These are phyloP conservation scores for Clohesyomyces aquaticus DNA, from an alignment of 495 filamentous ascomycete genomes.

Conservation along the genomic window DNA sequence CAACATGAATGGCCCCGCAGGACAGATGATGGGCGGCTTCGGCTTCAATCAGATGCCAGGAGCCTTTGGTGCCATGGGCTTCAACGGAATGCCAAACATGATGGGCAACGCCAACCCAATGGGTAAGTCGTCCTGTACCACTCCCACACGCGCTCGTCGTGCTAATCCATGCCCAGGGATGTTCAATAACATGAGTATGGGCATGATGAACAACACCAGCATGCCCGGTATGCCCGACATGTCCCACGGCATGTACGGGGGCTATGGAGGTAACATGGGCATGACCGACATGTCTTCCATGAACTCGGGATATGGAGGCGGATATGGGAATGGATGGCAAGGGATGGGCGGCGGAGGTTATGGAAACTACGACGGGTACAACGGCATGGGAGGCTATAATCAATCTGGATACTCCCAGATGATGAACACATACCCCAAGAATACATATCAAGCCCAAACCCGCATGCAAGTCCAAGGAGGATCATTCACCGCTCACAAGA, in stretches of 20 bases:
- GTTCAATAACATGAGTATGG: neutral
- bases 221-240: constrained; percentile 56
- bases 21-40: constrained; percentile 44
- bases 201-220: constrained; percentile 19
- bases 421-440: constrained; percentile 60
- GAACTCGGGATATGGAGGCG: constrained; percentile 65
- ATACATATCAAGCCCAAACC: constrained; percentile 56
- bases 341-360: constrained; percentile 83
- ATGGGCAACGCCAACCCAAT: constrained; percentile 73
- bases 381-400: constrained; percentile 64
- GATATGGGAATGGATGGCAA: constrained; percentile 57
- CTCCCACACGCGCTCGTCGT: neutral
- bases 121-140: constrained; percentile 67
- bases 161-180: neutral
- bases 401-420: constrained; percentile 59
- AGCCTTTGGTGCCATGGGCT: constrained; percentile 67
- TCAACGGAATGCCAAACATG: constrained; percentile 71
- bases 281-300: constrained; percentile 74
- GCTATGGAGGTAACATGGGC: constrained; percentile 62
- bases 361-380: constrained; percentile 77
- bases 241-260: constrained; percentile 71
- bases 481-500: constrained; percentile 21
- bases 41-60: constrained; percentile 57
- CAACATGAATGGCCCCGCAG: constrained; percentile 43
- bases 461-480: constrained; percentile 50